Evolutionary conservation across 2,329 filamentous ascomycete genomes (phyloP), one percentile per base, ranked within the genome.

Genomic region (Ophiostoma tasmaniense): DNA sequence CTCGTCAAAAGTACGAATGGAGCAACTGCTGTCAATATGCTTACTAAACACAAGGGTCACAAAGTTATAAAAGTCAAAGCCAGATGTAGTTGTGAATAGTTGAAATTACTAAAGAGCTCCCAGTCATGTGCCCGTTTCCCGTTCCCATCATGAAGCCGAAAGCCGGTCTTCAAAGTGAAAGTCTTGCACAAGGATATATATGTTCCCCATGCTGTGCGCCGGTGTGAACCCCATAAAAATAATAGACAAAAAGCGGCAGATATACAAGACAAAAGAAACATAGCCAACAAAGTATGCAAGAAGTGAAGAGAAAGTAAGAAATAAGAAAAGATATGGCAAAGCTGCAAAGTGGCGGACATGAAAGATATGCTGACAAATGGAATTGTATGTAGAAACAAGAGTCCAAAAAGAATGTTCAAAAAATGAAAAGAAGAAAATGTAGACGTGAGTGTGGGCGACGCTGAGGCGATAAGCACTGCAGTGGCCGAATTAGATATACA

Each of bases 151-250:
- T 50, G 64, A 70, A 70, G 39, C 67, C 62, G 42, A 25, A 50
- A 37, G 28, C 30, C 66, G 61, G 45, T 59, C 35, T 67, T 66
- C 45, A 59, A 50, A 45, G 64, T 39, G 45, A 64, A 35, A 68
- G 33, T 13, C 61, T 64, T 33, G 61, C 68, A 70, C 64, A 61
- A 62, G 66, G 55, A 68, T 69, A 67, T 69, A 70, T 70, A 71
- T 55, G 2, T 61, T 69, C 68, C 62, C 70, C 30, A 69, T 72
- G 71, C 70, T 69, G 70, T 71, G 70, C 71, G 71, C 71, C 70
- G 50, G 61, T 67, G 35, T 37, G 50, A 66, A 39, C 55, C 69
- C 59, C 28, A 7, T 67, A 68, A 66, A 35, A n/a, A 67, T 65
- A 70, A 68, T 25, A 66, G 28, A 64, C 39, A 67, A 67, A 11